Conservation (phyloP, 2,329 filamentous ascomycete genomes). For the Aspergillus vadensis region DNA sequence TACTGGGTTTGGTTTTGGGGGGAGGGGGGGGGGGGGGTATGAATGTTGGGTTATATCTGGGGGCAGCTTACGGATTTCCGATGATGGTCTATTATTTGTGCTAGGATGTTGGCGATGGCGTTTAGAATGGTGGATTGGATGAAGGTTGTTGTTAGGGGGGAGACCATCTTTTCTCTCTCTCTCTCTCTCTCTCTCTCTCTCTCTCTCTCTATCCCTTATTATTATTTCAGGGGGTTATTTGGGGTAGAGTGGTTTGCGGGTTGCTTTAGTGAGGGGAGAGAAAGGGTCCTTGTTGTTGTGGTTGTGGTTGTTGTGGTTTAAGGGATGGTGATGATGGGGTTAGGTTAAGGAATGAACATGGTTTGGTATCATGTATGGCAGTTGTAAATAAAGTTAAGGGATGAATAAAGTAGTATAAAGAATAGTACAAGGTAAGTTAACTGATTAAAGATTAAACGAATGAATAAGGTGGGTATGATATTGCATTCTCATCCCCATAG, state of each 20-base stretch:
- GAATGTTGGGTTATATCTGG: conserved; percentile 20
- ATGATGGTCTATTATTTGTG: conserved; percentile 42
- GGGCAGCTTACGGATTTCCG: conserved; percentile 33
- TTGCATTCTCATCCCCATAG: background rate
- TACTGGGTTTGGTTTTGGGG: background rate
- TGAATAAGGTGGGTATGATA: background rate
- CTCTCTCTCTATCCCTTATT: background rate
- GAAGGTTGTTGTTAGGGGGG: conserved; percentile 37
- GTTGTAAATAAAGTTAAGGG: background rate
- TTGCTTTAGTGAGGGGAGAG: background rate
- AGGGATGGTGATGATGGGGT: background rate
- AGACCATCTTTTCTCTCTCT: conserved; percentile 8
- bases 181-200: background rate
- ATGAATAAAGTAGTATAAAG: background rate
- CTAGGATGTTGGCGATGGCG: conserved; percentile 41
- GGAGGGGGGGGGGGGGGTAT: background rate
- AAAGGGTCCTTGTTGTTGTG: background rate
- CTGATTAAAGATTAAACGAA: background rate
- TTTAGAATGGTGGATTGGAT: conserved; percentile 43
- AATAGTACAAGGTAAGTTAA: no score
- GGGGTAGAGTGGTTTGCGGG: background rate
- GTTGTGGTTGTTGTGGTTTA: background rate
- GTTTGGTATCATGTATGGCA: background rate
- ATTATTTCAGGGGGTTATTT: background rate
- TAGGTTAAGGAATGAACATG: background rate